phyloP scores from a whole-genome alignment of 306 rosid genomes.

The Cucumis melo region DNA sequence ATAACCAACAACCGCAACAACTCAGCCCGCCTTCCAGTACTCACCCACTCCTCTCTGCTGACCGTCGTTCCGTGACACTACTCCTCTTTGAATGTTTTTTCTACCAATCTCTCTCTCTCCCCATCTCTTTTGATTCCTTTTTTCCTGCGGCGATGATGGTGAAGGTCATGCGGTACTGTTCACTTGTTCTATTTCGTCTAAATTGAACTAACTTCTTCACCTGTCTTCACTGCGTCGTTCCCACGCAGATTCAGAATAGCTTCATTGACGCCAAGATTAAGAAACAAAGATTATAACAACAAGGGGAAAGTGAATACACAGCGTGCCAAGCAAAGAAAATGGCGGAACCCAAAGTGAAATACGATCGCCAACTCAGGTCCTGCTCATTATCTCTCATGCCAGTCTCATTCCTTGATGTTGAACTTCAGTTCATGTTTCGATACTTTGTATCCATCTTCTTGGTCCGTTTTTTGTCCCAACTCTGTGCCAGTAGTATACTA shows the following conservation, averaged over 20 bases:
- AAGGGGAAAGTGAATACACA: background rate
- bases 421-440: background rate
- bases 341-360: conserved; percentile 10
- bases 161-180: too few relatives aligned
- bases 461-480: background rate
- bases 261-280: background rate
- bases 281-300: background rate
- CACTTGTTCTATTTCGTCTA: too few relatives aligned
- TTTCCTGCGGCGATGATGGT: too few relatives aligned
- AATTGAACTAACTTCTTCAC: background rate
- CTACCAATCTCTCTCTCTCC: too few relatives aligned
- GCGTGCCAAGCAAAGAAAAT: conserved; percentile 5
- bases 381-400: background rate
- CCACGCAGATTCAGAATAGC: background rate
- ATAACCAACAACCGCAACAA: too few relatives aligned
- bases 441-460: background rate
- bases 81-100: too few relatives aligned
- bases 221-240: background rate
- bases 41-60: too few relatives aligned
- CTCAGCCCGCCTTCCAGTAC: too few relatives aligned
- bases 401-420: background rate
- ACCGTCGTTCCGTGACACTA: too few relatives aligned
- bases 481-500: background rate
- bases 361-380: conserved; percentile 10
- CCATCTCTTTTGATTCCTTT: too few relatives aligned